A percentile compares a stretch with the other conserved stretches of the same genome.
Evolutionary conservation across 164 flowering plant genomes (phyloP).

Genomic region (Vitis cinerea): DNA sequence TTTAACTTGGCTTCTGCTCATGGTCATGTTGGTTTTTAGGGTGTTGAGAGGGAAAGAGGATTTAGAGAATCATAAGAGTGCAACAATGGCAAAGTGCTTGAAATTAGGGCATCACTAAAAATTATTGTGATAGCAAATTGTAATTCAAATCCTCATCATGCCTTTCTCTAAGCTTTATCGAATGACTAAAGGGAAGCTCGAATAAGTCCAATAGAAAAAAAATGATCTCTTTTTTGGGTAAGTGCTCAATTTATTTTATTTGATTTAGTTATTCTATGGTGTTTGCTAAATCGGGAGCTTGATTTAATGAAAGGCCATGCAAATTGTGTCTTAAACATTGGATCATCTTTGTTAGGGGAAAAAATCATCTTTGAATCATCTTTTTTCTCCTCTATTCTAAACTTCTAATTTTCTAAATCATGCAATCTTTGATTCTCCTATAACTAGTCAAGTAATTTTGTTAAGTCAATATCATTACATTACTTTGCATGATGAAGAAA

Average conservation of each 20-base stretch:
- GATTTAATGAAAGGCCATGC: too few relatives aligned
- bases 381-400: too few relatives aligned
- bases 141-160: conserved; percentile 36
- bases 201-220: conserved; percentile 39
- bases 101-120: conserved; percentile 16
- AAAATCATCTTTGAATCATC: too few relatives aligned
- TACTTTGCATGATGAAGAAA: too few relatives aligned
- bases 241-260: conserved; percentile 15
- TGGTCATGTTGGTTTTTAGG: conserved; percentile 14
- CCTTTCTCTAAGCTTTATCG: conserved; percentile 58
- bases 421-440: too few relatives aligned
- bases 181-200: conserved; percentile 49
- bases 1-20: conserved; percentile 9
- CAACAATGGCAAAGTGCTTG: conserved; percentile 20
- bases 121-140: neutral
- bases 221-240: conserved; percentile 45
- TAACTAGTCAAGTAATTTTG: too few relatives aligned
- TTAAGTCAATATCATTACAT: too few relatives aligned
- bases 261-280: too few relatives aligned
- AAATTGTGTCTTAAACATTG: too few relatives aligned
- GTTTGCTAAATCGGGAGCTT: too few relatives aligned
- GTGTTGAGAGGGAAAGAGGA: neutral
- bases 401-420: too few relatives aligned
- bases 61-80: neutral
- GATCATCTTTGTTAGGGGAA: too few relatives aligned